Base-by-base conservation (phyloP, 1,284 basidiomycete genomes). In the Inonotus hispidus region DNA sequence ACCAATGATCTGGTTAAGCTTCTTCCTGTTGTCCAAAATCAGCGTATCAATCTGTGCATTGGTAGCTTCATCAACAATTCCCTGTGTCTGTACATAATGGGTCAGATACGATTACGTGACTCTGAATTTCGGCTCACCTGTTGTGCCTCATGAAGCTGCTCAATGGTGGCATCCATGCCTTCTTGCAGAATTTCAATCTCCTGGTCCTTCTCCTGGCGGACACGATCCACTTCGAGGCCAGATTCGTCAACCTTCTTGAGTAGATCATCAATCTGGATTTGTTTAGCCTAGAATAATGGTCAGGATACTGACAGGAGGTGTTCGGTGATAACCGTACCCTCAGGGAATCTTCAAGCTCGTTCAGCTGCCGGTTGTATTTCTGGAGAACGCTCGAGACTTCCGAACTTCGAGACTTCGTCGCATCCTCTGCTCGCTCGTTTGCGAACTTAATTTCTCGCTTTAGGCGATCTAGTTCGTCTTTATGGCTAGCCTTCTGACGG, bases 1-100 rank as follows among this genome's bases (percentile, higher is more conserved):
- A 91, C 90, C 94, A 70, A 99, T 98, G 73, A 99, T 97, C 68
- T 94, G 85, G 75, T 99, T 99, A 69, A 99, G 82, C 77, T 98
- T 97, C 81, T 98, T 98, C 71, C 94, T 85, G 72, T 98, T 93
- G 73, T 99, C 97, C 63, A 99, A 80, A 66, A 99, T 97, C 67
- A 99, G 82, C 0, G 90, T 97, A 73, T 99, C 96, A 69, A 99
- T 95, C 73, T 98, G 94, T 13, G 93, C 92, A 70, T 95, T 93
- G 64, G 93, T 93, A 0, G 95, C 92, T 66, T 93, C 88, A 67
- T 94, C 93, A 27, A 86, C 85, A 47, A 93, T 79, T 62, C 89
- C 91, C 79, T 93, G 90, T 65, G 82, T 88, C 87, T 94, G 65
- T 25, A 57, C 14, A 56, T 16, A 61, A 41, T 46, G 43, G 41